Evolutionary conservation across 2,329 filamentous ascomycete species (phyloP).

Genomic region (Atkinsonella hypoxylon): DNA sequence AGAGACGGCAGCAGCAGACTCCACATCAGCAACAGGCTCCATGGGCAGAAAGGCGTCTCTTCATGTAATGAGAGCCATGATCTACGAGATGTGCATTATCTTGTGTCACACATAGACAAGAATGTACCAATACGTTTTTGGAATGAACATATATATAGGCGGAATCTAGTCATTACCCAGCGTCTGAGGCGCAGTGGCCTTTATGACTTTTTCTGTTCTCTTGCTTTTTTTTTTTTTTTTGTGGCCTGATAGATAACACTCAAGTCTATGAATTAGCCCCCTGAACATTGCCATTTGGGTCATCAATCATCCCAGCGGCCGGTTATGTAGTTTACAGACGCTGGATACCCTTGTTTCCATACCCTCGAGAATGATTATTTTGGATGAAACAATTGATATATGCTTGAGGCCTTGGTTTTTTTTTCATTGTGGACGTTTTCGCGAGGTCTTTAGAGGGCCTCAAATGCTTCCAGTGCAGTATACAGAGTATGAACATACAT

Average conservation of each 20-base stretch:
- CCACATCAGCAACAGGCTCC: neutral
- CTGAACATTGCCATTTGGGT: neutral
- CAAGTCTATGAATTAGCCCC: neutral
- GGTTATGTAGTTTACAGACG: neutral
- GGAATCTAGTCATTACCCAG: neutral
- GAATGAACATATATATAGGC: neutral
- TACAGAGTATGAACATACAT: too few species aligned
- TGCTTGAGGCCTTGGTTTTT: too few species aligned
- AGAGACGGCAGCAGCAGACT: slow-evolving; percentile 6
- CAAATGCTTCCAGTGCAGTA: too few species aligned
- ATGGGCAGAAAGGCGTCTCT: slow-evolving; percentile 16
- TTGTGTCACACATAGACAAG: neutral
- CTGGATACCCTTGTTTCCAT: neutral
- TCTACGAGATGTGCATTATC: too few species aligned
- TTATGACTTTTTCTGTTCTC: neutral
- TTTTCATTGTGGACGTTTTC: too few species aligned
- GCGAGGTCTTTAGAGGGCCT: too few species aligned
- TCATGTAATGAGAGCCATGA: slow-evolving; percentile 5
- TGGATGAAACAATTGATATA: neutral
- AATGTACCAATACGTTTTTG: neutral
- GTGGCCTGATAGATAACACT: neutral
- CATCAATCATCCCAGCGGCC: neutral
- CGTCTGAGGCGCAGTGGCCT: neutral
- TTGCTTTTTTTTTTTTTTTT: neutral
- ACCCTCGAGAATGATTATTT: neutral